These are phyloP conservation scores for Pythium myriotylum DNA, from an alignment of 352 stramenopile genomes.

Conservation along the genomic window DNA sequence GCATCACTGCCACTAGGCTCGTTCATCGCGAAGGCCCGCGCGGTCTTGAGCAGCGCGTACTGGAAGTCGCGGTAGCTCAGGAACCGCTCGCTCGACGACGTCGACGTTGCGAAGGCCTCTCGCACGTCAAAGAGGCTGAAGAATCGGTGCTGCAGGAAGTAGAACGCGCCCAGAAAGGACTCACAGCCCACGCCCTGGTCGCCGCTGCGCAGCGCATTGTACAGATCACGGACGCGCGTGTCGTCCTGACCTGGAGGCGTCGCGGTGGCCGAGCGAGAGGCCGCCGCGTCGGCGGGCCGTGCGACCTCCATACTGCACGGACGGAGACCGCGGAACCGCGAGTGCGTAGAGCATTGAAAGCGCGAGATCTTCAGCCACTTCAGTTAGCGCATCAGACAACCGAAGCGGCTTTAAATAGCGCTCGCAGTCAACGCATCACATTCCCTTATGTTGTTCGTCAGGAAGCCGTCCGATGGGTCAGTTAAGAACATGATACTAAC, in stretches of 20 bases:
- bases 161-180: constrained; percentile 42
- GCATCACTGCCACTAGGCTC: constrained; percentile 19
- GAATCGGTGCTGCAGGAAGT: constrained; percentile 62
- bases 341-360: not conserved
- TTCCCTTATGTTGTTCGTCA: no score
- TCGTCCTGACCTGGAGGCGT: constrained; percentile 34
- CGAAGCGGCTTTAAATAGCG: not conserved
- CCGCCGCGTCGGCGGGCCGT: not conserved
- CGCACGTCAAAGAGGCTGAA: constrained; percentile 75
- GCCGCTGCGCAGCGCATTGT: constrained; percentile 50
- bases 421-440: no score
- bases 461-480: no score
- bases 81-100: constrained; percentile 45
- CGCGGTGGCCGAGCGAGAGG: constrained; percentile 2
- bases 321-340: not conserved
- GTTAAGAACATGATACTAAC: constrained; percentile 16
- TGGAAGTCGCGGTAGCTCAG: constrained; percentile 65
- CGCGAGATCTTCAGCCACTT: not conserved
- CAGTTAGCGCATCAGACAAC: not conserved
- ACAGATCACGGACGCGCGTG: constrained; percentile 46
- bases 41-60: constrained; percentile 49
- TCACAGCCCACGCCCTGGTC: constrained; percentile 62
- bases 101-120: constrained; percentile 62
- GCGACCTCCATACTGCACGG: not conserved
- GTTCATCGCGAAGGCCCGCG: constrained; percentile 18